These are phyloP conservation scores for Yueomyces sinensis DNA, from an alignment of 805 yeast species.

Conservation along the genomic window DNA sequence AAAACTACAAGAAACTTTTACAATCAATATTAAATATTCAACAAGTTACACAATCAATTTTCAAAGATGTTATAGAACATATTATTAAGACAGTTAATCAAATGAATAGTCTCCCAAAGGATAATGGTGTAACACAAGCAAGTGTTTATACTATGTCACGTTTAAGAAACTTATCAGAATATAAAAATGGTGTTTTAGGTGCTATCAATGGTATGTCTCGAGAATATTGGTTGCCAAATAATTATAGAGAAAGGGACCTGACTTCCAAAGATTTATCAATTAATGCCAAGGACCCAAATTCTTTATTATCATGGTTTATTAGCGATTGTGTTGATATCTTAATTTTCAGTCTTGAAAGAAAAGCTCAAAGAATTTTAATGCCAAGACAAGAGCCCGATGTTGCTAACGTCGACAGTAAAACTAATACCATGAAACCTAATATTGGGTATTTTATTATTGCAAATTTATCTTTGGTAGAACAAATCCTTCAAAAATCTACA, in stretches of 20 bases:
- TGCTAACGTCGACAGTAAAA: constrained; percentile 9
- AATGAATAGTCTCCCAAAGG: constrained; percentile 43
- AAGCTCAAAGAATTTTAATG: constrained; percentile 27
- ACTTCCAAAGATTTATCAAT: constrained; percentile 9
- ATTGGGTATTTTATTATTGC: constrained; percentile 62
- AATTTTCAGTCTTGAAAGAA: constrained; percentile 48
- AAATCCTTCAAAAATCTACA: constrained; percentile 48
- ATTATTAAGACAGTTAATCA: constrained; percentile 39
- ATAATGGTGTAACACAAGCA: constrained; percentile 56
- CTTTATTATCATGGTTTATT: constrained; percentile 49
- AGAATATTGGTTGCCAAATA: constrained; percentile 57
- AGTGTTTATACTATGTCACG: constrained; percentile 63
- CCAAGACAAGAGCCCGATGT: constrained; percentile 15
- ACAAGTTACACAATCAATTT: constrained; percentile 28
- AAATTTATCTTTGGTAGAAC: constrained; percentile 63
- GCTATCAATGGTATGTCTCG: constrained; percentile 40
- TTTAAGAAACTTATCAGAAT: constrained; percentile 51
- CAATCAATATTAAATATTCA: constrained; percentile 15
- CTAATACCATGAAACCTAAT: constrained; percentile 23
- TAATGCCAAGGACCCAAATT: constrained; percentile 24
- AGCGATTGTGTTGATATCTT: constrained; percentile 73
- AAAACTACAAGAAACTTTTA: constrained; percentile 10
- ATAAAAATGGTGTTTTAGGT: constrained; percentile 33
- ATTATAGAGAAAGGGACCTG: constrained; percentile 24
- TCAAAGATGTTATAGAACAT: constrained; percentile 41